Conservation (phyloP, 192 early-diverging fungal genomes). For the Coemansia asiatica region DNA sequence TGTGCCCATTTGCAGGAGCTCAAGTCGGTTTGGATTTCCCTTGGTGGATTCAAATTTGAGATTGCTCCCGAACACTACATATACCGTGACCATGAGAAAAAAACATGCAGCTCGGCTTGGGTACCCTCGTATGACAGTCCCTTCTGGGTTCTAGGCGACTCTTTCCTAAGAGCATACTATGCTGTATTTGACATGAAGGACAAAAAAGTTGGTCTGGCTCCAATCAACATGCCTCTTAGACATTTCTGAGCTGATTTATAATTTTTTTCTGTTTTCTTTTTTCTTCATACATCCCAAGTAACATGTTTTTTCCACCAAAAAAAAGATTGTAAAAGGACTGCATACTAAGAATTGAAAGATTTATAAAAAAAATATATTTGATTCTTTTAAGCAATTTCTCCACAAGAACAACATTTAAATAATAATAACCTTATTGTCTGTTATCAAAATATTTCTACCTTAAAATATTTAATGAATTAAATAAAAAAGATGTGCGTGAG, state of each 20-base stretch:
- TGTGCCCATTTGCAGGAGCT: conserved; percentile 39
- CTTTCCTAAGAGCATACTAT: conserved; percentile 54
- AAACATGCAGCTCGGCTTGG: conserved; percentile 51
- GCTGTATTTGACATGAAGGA: conserved; percentile 55
- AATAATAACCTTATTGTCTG: background rate
- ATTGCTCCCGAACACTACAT: conserved; percentile 49
- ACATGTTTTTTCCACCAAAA: no score
- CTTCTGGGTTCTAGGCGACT: conserved; percentile 56
- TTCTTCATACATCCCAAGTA: background rate
- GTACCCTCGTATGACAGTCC: conserved; percentile 53
- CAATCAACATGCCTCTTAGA: conserved; percentile 51
- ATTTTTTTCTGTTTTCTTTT: background rate
- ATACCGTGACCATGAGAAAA: conserved; percentile 46
- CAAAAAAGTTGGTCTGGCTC: conserved; percentile 51
- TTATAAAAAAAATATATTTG: no score
- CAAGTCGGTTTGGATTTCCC: conserved; percentile 50
- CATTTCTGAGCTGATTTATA: conserved; percentile 23
- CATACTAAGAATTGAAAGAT: no score
- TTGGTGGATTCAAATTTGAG: conserved; percentile 52
- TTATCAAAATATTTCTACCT: background rate
- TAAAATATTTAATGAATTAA: background rate
- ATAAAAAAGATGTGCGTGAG: background rate
- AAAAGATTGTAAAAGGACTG: no score
- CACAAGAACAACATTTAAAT: background rate
- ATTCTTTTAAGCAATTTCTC: background rate